Evolutionary conservation across 768 basidiomycete species (phyloP), one percentile per base, ranked within the genome.

Genomic region (Boletus huronensis): DNA sequence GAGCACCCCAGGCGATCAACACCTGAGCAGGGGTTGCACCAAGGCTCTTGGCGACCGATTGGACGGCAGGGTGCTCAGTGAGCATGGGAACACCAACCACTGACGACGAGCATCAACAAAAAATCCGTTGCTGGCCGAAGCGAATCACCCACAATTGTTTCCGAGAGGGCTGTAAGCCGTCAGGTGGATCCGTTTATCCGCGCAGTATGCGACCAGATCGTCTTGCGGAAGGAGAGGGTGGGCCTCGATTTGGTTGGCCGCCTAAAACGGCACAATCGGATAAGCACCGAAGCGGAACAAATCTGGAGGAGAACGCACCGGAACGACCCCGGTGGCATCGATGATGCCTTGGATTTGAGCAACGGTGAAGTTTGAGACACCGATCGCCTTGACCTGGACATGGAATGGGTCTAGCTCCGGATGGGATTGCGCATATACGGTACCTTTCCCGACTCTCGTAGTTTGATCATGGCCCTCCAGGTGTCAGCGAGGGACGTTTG

Each of bases 321-420:
- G 92, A 52, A 83, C 79, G 50, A 88, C 84, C 11, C 83, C 85
- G 26, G 88, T 89, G 4, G 83, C 84, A 23, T 78, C 70, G 55
- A 82, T 83, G 63, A 94, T 79, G 11, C 77, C 85, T 66, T 88
- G 72, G 52, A 94, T 68, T 44, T 87, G 77, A 39, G 76, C 75
- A 50, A 85, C 70, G 17, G 79, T 82, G 72, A 90, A 91, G 80
- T 94, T 94, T 62, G 87, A 89, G 6, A 95, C 90, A 52, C 91
- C 92, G 58, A 94, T 74, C 1, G 81, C 77, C 65, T 75, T 79
- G 66, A 87, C 87, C 82, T 85, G 54, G 16, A 41, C 14, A 29
- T 40, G 28, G 54, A 51, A 26, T 55, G 41, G 52, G 43, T 21
- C 17, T 23, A 3, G 16, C 17, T 11, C 25, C 21, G 50, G 17